These are phyloP conservation scores for Hypoxylon sp. DNA, from an alignment of 2,329 filamentous ascomycete genomes.

Conservation along the genomic window DNA sequence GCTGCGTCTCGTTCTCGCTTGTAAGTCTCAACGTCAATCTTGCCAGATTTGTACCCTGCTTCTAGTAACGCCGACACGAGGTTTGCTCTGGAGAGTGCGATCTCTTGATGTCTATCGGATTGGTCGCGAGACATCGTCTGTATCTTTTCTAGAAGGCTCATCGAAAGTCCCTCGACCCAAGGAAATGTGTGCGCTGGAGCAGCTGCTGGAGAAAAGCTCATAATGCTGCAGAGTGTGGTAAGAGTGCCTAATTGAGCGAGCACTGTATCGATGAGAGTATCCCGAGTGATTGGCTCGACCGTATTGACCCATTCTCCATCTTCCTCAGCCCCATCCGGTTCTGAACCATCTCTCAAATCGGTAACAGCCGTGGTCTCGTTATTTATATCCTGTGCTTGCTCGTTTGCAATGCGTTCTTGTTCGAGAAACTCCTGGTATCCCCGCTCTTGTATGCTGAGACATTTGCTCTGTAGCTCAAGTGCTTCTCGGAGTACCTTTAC, in stretches of 20 bases:
- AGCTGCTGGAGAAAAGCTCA: conserved; percentile 58
- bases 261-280: conserved; percentile 77
- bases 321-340: conserved; percentile 48
- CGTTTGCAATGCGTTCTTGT: conserved; percentile 54
- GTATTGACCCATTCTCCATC: conserved; percentile 74
- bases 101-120: conserved; percentile 46
- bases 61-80: conserved; percentile 50
- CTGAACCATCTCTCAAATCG: conserved; percentile 37
- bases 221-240: conserved; percentile 66
- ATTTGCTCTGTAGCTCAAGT: conserved; percentile 55
- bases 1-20: conserved; percentile 49
- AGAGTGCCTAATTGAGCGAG: conserved; percentile 73
- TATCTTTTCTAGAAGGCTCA: conserved; percentile 63
- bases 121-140: conserved; percentile 38
- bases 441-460: conserved; percentile 67
- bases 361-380: conserved; percentile 14
- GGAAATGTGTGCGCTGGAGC: conserved; percentile 60
- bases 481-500: conserved; percentile 59
- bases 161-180: conserved; percentile 71
- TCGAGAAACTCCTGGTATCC: conserved; percentile 51
- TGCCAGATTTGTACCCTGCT: conserved; percentile 47
- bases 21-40: conserved; percentile 49
- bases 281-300: conserved; percentile 75
- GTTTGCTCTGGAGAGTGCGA: conserved; percentile 49
- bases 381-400: conserved; percentile 49